Percentiles rank a stretch among this genome's conserved stretches.
Evolutionary conservation across 1,284 basidiomycete genomes (phyloP).

Genomic region (Amylostereum areolatum): DNA sequence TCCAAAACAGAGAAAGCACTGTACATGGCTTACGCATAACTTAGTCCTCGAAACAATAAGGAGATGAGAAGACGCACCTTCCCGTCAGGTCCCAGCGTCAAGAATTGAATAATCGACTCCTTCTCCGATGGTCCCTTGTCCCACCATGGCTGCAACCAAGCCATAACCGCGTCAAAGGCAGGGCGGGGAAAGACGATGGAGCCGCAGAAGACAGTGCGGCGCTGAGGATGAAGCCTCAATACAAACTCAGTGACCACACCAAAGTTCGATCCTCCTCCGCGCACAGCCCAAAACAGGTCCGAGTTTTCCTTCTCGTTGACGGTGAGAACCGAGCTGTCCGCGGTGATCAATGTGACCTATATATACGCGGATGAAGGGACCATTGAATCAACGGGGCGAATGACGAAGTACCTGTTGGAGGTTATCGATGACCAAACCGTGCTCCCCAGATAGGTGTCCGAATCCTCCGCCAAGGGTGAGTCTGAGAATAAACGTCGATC

Average conservation of each 20-base stretch:
- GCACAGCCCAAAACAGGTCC: conserved; percentile 54
- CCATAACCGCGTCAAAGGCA: neutral
- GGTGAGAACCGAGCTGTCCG: conserved; percentile 38
- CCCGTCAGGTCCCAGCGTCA: neutral
- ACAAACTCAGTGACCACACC: conserved; percentile 52
- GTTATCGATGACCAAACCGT: conserved; percentile 53
- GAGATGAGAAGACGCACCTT: neutral
- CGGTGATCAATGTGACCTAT: conserved; percentile 46
- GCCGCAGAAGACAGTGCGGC: conserved; percentile 36
- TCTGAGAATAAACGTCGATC: conserved; percentile 19
- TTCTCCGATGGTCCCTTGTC: neutral
- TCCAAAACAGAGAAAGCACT: conserved; percentile 35
- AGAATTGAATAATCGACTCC: neutral
- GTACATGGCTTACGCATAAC: neutral
- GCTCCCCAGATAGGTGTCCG: conserved; percentile 43
- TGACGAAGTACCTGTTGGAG: conserved; percentile 33
- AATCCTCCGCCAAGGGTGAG: conserved; percentile 54
- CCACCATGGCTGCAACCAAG: neutral
- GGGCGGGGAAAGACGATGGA: conserved; percentile 25
- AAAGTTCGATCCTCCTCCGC: conserved; percentile 55
- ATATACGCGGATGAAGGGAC: neutral
- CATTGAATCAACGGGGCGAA: neutral
- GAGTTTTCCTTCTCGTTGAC: conserved; percentile 36
- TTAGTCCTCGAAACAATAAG: neutral
- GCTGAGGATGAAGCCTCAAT: conserved; percentile 42